Evolutionary conservation across 2,329 filamentous ascomycete genomes (phyloP).

Genomic region (Dothideomycetes sp.): DNA sequence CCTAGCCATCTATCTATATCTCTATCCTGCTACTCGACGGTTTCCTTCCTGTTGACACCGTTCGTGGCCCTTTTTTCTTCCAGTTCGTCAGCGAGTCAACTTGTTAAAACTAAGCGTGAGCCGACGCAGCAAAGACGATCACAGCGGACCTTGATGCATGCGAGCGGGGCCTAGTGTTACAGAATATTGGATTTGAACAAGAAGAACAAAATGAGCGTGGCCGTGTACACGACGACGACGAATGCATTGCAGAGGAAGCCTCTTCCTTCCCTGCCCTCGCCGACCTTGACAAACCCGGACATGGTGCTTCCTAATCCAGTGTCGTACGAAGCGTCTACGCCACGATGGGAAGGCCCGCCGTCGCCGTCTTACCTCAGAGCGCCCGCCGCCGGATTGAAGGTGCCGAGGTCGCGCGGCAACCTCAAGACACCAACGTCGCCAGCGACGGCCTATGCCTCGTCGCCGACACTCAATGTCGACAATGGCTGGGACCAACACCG

Average conservation of each 20-base stretch:
- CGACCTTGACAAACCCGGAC: conserved; percentile 84
- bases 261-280: conserved; percentile 49
- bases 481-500: conserved; percentile 19
- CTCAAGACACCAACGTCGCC: conserved; percentile 10
- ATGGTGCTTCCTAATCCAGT: conserved; percentile 70
- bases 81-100: no score
- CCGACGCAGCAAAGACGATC: no score
- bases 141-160: no score
- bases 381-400: neutral
- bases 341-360: conserved; percentile 15
- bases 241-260: conserved; percentile 15
- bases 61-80: no score
- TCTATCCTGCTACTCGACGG: no score
- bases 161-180: no score
- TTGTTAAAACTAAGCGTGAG: no score
- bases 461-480: conserved; percentile 23
- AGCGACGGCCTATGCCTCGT: conserved; percentile 19
- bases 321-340: conserved; percentile 17
- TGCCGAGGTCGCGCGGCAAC: conserved; percentile 1
- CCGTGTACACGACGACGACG: no score
- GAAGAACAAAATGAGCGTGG: no score
- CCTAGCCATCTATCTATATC: no score
- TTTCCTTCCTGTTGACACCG: no score
- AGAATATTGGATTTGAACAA: no score
- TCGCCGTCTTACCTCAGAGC: conserved; percentile 15